Conservation (phyloP, 768 basidiomycete genomes). For the Leucocoprinus sp. region DNA sequence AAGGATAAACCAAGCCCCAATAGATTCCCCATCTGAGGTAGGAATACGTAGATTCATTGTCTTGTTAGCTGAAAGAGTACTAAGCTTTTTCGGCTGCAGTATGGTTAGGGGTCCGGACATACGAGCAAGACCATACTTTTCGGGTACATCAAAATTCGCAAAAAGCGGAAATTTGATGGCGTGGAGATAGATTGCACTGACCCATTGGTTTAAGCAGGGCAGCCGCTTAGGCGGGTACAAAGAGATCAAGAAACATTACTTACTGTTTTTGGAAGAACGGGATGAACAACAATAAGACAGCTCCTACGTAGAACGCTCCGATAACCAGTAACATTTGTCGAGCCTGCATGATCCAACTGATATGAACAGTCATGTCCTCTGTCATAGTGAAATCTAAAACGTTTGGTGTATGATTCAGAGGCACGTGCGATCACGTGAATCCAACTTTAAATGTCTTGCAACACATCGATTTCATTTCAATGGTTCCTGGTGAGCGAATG, state of each 20-base stretch:
- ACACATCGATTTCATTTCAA: too few relatives aligned
- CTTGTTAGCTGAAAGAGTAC: slow-evolving; percentile 51
- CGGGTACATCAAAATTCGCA: slow-evolving; percentile 60
- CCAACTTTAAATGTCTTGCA: background rate
- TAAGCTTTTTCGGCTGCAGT: slow-evolving; percentile 1
- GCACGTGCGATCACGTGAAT: too few relatives aligned
- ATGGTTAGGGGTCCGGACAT: slow-evolving; percentile 17
- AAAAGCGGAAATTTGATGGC: slow-evolving; percentile 53
- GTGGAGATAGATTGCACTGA: slow-evolving; percentile 51
- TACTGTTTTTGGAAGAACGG: slow-evolving; percentile 68
- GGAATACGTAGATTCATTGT: slow-evolving; percentile 61
- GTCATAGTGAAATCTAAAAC: too few relatives aligned
- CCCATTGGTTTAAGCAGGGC: background rate
- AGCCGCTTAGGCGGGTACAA: background rate
- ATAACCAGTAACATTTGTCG: slow-evolving; percentile 26
- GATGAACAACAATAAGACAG: slow-evolving; percentile 46
- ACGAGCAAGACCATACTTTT: slow-evolving; percentile 80
- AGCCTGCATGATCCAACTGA: slow-evolving; percentile 19
- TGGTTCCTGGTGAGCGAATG: background rate
- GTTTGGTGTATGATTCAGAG: too few relatives aligned
- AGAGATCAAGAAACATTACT: slow-evolving; percentile 19
- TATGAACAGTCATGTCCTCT: background rate
- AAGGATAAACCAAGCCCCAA: slow-evolving; percentile 85
- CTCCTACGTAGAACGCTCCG: slow-evolving; percentile 43
- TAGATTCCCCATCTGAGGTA: slow-evolving; percentile 67